Conservation (phyloP, 2,329 filamentous ascomycete genomes). For the Phymatotrichopsis omnivora region DNA sequence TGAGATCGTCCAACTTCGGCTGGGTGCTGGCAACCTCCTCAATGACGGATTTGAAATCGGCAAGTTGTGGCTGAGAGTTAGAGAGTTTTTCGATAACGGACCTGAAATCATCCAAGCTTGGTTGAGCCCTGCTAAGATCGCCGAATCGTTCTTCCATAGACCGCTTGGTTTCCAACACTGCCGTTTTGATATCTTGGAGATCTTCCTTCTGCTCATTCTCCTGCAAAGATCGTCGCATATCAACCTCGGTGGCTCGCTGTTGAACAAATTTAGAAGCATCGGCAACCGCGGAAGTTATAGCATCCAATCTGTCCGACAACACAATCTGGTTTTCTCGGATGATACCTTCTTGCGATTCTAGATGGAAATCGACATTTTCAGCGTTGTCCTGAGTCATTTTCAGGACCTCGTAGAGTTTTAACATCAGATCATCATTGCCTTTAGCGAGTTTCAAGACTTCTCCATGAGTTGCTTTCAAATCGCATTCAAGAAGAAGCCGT, state of each 20-base stretch:
- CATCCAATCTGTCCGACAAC: constrained; percentile 14
- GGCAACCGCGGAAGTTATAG: constrained; percentile 11
- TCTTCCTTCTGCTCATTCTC: constrained; percentile 21
- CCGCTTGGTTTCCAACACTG: constrained; percentile 20
- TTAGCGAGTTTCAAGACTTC: constrained; percentile 23
- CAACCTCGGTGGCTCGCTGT: constrained; percentile 15
- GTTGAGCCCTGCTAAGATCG: constrained; percentile 1
- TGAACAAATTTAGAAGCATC: constrained; percentile 18
- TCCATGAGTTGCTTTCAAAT: constrained; percentile 7
- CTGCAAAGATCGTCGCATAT: constrained; percentile 21
- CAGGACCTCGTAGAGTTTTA: constrained; percentile 20
- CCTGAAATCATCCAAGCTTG: constrained; percentile 13
- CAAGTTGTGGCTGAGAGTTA: constrained; percentile 28
- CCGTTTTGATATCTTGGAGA: constrained; percentile 14
- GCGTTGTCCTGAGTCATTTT: constrained; percentile 17
- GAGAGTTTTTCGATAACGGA: constrained; percentile 11
- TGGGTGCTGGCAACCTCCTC: constrained; percentile 12
- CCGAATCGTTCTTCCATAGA: constrained; percentile 13
- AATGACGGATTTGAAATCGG: constrained; percentile 16
- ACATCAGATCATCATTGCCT: constrained; percentile 13
- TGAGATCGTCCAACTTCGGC: constrained; percentile 20
- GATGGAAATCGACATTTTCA: constrained; percentile 21
- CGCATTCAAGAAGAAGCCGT: constrained; percentile 12
- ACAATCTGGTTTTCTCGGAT: constrained; percentile 15
- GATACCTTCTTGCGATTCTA: constrained; percentile 15